A percentile compares a stretch with the other conserved stretches of the same genome.
Conservation (phyloP, 2,329 filamentous ascomycete species). For the Neofusicoccum umdonicola region DNA sequence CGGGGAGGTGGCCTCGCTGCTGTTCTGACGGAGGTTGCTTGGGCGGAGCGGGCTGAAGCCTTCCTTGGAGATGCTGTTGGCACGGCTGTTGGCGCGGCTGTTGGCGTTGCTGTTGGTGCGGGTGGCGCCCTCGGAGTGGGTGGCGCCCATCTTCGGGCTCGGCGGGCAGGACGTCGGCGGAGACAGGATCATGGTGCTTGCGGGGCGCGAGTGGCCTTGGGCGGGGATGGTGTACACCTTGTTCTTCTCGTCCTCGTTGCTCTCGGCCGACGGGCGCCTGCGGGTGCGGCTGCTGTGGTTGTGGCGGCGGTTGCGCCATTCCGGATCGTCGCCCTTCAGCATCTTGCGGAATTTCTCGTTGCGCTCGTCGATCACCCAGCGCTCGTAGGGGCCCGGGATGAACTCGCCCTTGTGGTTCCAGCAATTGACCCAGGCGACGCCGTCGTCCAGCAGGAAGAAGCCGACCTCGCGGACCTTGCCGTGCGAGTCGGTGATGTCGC, state of each 20-base stretch:
- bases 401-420: conserved; percentile 52
- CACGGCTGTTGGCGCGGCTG: conserved; percentile 25
- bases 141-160: neutral
- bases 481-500: conserved; percentile 39
- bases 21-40: conserved; percentile 2
- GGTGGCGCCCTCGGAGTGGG: conserved; percentile 19
- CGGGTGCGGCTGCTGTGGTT: neutral
- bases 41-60: neutral
- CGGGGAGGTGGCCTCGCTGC: neutral
- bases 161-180: conserved; percentile 5
- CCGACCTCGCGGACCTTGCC: conserved; percentile 40
- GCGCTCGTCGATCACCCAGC: conserved; percentile 47
- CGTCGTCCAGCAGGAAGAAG: conserved; percentile 52
- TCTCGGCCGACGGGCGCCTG: neutral
- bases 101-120: conserved; percentile 22
- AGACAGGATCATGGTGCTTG: neutral
- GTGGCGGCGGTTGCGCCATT: conserved; percentile 22
- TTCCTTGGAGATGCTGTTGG: conserved; percentile 22
- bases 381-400: conserved; percentile 50
- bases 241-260: conserved; percentile 10
- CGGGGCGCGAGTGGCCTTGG: conserved; percentile 12
- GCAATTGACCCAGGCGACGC: conserved; percentile 49
- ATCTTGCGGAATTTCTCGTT: conserved; percentile 39
- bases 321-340: conserved; percentile 38
- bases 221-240: neutral